These are phyloP conservation scores for Mortierella hygrophila DNA, from an alignment of 192 early-diverging fungal genomes.

Conservation along the genomic window DNA sequence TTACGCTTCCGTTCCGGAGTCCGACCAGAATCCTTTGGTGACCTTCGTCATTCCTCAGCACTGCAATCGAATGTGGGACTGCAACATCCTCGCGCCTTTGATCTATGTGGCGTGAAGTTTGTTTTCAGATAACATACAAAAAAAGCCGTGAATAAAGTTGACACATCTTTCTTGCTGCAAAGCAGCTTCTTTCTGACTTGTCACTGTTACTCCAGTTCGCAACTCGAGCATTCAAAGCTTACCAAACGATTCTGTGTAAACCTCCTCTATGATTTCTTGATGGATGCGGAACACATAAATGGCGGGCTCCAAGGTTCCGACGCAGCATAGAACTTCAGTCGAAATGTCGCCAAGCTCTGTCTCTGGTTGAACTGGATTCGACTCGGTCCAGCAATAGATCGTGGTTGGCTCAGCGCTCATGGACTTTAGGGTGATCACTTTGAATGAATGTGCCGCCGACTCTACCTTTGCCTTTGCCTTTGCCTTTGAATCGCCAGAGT, in stretches of 20 bases:
- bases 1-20: conserved; percentile 38
- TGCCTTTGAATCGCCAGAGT: background rate
- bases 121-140: background rate
- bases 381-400: conserved; percentile 28
- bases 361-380: background rate
- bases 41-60: conserved; percentile 1
- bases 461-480: background rate
- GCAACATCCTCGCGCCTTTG: conserved; percentile 25
- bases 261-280: background rate
- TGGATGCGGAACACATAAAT: conserved; percentile 24
- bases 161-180: background rate
- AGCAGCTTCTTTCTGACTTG: background rate
- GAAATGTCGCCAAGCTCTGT: background rate
- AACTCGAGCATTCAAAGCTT: background rate
- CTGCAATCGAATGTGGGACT: conserved; percentile 35
- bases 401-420: conserved; percentile 39
- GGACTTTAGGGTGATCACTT: background rate
- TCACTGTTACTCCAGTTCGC: background rate
- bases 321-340: conserved; percentile 13
- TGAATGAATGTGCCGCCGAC: background rate
- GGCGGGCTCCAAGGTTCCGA: conserved; percentile 42
- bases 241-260: conserved; percentile 35
- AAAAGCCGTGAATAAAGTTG: background rate
- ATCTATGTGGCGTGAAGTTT: background rate
- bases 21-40: conserved; percentile 32